A percentile compares a stretch with the other conserved stretches of the same genome.
Evolutionary conservation across 2,329 filamentous ascomycete species (phyloP).

Genomic region (Beauveria sp.): DNA sequence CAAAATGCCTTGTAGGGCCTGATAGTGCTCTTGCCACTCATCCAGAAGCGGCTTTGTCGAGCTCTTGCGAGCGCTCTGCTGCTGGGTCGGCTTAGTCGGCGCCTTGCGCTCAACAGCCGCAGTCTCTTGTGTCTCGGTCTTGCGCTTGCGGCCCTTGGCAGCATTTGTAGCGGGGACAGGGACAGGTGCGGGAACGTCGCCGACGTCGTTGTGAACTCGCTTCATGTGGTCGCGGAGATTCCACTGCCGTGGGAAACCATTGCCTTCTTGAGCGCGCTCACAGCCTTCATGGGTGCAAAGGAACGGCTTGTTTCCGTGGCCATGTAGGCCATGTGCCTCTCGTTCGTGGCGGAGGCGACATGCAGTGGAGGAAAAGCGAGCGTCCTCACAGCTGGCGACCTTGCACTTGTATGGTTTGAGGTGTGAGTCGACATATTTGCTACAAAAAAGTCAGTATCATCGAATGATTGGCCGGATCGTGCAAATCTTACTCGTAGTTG

Average conservation of each 20-base stretch:
- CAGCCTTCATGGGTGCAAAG: conserved; percentile 83
- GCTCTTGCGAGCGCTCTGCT: conserved; percentile 25
- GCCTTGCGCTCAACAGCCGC: conserved; percentile 40
- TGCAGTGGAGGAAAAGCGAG: conserved; percentile 89
- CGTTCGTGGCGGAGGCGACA: conserved; percentile 92
- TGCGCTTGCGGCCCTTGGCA: conserved; percentile 49
- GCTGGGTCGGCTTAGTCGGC: conserved; percentile 33
- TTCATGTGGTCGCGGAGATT: conserved; percentile 97
- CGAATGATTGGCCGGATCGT: not conserved
- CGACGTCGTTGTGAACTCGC: conserved; percentile 68
- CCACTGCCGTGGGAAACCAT: conserved; percentile 92
- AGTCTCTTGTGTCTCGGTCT: conserved; percentile 42
- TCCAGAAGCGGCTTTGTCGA: conserved; percentile 37
- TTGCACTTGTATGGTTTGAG: conserved; percentile 96
- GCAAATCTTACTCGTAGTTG: conserved; percentile 82
- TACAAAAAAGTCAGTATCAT: conserved; percentile 32
- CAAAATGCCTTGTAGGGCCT: conserved; percentile 53
- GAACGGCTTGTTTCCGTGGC: conserved; percentile 87
- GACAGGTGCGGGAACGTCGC: conserved; percentile 31
- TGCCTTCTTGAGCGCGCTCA: conserved; percentile 71
- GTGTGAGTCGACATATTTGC: conserved; percentile 96
- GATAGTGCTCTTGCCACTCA: conserved; percentile 56
- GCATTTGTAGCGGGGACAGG: conserved; percentile 31
- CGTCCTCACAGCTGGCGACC: conserved; percentile 71
- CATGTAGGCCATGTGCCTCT: conserved; percentile 92